phyloP scores from a whole-genome alignment of 179 eudicot genomes.

The Beta lomatogona region DNA sequence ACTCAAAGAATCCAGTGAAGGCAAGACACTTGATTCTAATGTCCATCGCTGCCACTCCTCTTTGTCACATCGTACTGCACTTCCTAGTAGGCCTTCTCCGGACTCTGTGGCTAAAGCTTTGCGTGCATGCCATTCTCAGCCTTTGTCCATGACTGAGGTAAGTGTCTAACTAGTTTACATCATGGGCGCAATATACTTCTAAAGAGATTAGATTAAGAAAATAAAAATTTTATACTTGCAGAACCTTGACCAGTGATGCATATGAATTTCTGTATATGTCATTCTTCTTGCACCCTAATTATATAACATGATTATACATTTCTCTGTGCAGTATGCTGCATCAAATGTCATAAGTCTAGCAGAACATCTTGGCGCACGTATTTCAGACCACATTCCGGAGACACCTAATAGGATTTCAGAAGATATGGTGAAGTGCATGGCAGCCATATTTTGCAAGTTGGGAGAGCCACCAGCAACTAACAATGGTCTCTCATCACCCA shows the following conservation, averaged over 20 bases:
- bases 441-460: conserved; percentile 76
- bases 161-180: no score
- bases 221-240: not conserved
- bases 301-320: not conserved
- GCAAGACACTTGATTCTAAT: conserved; percentile 44
- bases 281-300: not conserved
- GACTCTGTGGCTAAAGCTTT: conserved; percentile 59
- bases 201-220: no score
- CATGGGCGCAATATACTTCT: not conserved
- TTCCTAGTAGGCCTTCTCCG: conserved; percentile 48
- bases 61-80: conserved; percentile 53
- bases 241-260: not conserved
- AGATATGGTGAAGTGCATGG: conserved; percentile 88
- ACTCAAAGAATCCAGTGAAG: conserved; percentile 39
- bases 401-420: conserved; percentile 88
- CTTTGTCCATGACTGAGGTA: conserved; percentile 88
- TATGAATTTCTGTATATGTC: no score
- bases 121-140: conserved; percentile 87
- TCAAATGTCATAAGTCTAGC: conserved; percentile 81
- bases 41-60: conserved; percentile 81
- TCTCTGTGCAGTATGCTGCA: conserved; percentile 61
- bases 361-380: conserved; percentile 94
- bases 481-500: conserved; percentile 76
- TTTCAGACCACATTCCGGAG: conserved; percentile 77
- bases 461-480: conserved; percentile 69